A percentile compares a stretch with the other conserved stretches of the same genome.
phyloP scores from a whole-genome alignment of 202 grass and related monocot species.

The Saccharum hybrid region DNA sequence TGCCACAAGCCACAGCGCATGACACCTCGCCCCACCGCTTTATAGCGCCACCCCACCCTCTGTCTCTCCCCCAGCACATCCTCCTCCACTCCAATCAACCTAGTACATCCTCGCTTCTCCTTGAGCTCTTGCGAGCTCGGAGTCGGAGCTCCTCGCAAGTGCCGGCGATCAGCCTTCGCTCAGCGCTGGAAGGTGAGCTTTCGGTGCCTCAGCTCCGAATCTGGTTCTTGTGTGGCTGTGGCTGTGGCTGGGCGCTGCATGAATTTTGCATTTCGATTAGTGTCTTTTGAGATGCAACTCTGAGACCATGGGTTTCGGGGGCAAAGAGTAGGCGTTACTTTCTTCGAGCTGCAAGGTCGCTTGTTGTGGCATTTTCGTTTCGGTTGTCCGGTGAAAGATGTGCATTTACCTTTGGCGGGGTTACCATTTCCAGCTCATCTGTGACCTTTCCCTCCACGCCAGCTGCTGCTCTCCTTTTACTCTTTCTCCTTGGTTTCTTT shows the following conservation, averaged over 20 bases:
- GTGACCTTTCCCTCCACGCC: background rate
- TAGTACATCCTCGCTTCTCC: background rate
- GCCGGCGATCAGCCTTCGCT: slow-evolving; percentile 7
- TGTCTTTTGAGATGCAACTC: background rate
- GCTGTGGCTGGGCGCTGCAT: background rate
- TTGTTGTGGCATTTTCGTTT: slow-evolving; percentile 30
- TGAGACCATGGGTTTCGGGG: background rate
- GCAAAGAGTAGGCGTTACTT: background rate
- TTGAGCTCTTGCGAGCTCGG: background rate
- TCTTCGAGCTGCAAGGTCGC: background rate
- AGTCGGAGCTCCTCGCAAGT: background rate
- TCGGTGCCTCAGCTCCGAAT: background rate
- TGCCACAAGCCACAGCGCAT: background rate
- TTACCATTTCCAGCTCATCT: slow-evolving; percentile 15
- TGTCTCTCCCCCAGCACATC: background rate
- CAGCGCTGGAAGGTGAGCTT: slow-evolving; percentile 46
- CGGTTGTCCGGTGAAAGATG: background rate
- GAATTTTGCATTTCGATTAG: background rate
- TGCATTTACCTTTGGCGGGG: background rate
- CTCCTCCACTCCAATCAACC: background rate
- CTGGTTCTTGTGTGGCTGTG: background rate
- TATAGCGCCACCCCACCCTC: slow-evolving; percentile 15
- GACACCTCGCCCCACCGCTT: background rate
- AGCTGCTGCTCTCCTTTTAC: background rate
- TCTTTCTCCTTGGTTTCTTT: background rate